Conservation (phyloP, 495 filamentous ascomycete genomes). For the Penicillium odoratum region DNA sequence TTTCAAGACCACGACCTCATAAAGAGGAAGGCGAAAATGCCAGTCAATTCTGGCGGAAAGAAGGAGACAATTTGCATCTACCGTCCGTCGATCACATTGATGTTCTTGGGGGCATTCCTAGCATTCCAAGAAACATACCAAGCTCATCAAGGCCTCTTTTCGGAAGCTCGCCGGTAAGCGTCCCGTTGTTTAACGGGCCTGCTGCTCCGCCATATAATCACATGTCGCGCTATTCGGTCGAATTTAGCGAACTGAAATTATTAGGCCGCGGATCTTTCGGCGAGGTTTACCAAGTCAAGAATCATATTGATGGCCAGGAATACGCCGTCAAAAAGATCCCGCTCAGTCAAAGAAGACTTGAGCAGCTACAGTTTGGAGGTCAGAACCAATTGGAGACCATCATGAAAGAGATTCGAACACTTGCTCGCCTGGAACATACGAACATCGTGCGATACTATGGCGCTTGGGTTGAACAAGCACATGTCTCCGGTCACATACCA, state of each 20-base stretch:
- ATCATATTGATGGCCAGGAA: slow-evolving; percentile 51
- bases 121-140: slow-evolving; percentile 21
- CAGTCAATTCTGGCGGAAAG: slow-evolving; percentile 11
- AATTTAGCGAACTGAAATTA: slow-evolving; percentile 44
- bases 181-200: slow-evolving; percentile 33
- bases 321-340: slow-evolving; percentile 58
- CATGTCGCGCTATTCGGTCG: slow-evolving; percentile 42
- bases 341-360: slow-evolving; percentile 46
- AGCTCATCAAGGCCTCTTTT: slow-evolving; percentile 29
- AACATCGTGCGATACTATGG: slow-evolving; percentile 57
- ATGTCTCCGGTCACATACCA: slow-evolving; percentile 23
- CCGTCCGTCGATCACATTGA: slow-evolving; percentile 20
- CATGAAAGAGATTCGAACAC: slow-evolving; percentile 54
- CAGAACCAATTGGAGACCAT: slow-evolving; percentile 50
- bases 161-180: slow-evolving; percentile 38
- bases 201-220: slow-evolving; percentile 18
- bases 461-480: slow-evolving; percentile 52
- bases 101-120: slow-evolving; percentile 26
- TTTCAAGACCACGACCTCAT: slow-evolving; percentile 18
- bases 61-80: slow-evolving; percentile 17
- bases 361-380: slow-evolving; percentile 46
- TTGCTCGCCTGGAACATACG: slow-evolving; percentile 53
- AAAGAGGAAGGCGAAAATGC: slow-evolving; percentile 8
- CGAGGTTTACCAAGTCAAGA: slow-evolving; percentile 52
- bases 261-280: slow-evolving; percentile 55